phyloP scores from a whole-genome alignment of 257 asterid genomes.

The Rauvolfia tetraphylla region DNA sequence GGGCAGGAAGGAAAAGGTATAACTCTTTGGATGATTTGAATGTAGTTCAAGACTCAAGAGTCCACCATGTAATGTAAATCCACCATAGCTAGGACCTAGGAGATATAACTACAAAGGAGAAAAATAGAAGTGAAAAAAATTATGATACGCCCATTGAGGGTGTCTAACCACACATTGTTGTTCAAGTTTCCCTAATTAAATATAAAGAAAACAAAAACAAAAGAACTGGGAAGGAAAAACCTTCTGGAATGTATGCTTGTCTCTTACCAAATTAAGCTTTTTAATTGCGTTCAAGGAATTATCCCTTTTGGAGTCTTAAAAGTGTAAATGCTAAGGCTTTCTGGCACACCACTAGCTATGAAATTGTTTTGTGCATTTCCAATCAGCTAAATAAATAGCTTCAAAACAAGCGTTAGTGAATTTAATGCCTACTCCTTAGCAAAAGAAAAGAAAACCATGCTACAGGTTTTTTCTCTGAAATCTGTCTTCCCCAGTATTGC shows the following conservation, averaged over 20 bases:
- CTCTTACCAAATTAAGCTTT: neutral
- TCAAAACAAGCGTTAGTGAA: neutral
- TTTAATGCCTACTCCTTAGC: neutral
- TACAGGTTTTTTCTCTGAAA: neutral
- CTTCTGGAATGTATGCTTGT: neutral
- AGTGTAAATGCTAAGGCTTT: neutral
- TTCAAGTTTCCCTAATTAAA: neutral
- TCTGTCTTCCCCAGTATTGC: neutral
- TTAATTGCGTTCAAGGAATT: neutral
- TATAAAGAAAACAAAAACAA: neutral
- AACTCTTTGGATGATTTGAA: neutral
- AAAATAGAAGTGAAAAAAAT: too few species aligned
- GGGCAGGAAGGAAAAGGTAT: constrained; percentile 98
- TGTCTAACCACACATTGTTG: neutral
- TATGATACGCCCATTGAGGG: neutral
- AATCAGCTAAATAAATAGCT: neutral
- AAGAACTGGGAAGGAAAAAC: neutral
- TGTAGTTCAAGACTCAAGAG: neutral
- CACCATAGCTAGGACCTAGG: neutral
- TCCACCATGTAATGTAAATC: neutral
- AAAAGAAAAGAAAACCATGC: neutral
- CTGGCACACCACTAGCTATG: neutral
- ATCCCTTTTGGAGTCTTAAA: neutral
- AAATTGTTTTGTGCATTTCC: neutral
- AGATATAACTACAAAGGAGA: neutral